Base-by-base conservation (phyloP, 176 grass and related monocot species). In the Eremochloa ophiuroides region DNA sequence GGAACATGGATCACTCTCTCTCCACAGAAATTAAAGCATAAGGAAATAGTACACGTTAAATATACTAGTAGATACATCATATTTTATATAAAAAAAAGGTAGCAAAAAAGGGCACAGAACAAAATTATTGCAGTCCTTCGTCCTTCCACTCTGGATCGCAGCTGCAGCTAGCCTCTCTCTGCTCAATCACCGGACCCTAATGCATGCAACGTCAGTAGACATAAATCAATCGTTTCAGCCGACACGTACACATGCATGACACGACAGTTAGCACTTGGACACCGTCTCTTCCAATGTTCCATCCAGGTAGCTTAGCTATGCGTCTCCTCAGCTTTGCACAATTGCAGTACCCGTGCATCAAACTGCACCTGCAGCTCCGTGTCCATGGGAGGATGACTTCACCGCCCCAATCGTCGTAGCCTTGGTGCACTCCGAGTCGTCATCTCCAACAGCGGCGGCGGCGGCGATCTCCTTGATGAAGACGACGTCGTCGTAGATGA, bases 81-180 rank as follows among this genome's bases (percentile, higher is more conserved):
- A 27, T 18, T 46, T 16, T 53, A 58, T 34, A 71, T 77, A 35
- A 85, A 62, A 86, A 67, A 78, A 82, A 73, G 33, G 69, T 79
- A 66, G 38, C 74, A 85, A 84, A 86, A 50, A 73, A 62, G 34
- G 47, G 68, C 23, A 62, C 61, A 75, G 85, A 71, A 40, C 87
- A 92, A 95, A 92, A 88, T 92, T 82, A 90, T 92, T 74, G 80
- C 84, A 85, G 34, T 87, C 62, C 53, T 67, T 72, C 26, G 34
- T 87, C 62, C 53, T 67, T 72, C 26, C 76, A 13, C 73, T 47
- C 38, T 47, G 51, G 50, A 78, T n/a, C 47, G 55, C 72, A 23
- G 73, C 18, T 17, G 62, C 76, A 78, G 61, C 43, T n/a, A n/a
- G n/a, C 34, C 65, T 71, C 50, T 89, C 60, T 42, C 77, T 34